Evolutionary conservation across 2,329 filamentous ascomycete species (phyloP).

Genomic region (Zasmidium cellare): DNA sequence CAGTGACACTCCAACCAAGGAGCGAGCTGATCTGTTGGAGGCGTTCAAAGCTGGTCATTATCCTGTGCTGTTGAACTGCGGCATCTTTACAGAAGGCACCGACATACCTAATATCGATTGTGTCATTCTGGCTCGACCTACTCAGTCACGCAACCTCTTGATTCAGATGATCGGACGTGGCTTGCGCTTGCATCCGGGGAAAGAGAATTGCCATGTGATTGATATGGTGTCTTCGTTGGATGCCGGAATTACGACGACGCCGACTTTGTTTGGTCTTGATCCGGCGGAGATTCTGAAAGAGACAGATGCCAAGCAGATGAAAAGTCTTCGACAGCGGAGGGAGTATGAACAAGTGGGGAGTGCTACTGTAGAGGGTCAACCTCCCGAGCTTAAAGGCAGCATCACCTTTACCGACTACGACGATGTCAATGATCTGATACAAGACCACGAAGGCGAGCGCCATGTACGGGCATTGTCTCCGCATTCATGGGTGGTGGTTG

Average conservation of each 20-base stretch:
- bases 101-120: slow-evolving; percentile 98
- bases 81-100: slow-evolving; percentile 94
- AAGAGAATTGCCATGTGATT: slow-evolving; percentile 89
- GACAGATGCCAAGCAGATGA: slow-evolving; percentile 64
- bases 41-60: slow-evolving; percentile 76
- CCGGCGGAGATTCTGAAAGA: slow-evolving; percentile 72
- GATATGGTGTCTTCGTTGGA: slow-evolving; percentile 89
- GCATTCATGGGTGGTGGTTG: slow-evolving; percentile 80
- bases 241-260: slow-evolving; percentile 83
- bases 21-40: slow-evolving; percentile 69
- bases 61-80: slow-evolving; percentile 89
- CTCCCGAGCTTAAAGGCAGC: slow-evolving; percentile 38
- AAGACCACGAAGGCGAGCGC: slow-evolving; percentile 74
- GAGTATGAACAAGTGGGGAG: slow-evolving; percentile 44
- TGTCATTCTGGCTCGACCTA: slow-evolving; percentile 82
- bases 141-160: slow-evolving; percentile 86
- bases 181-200: slow-evolving; percentile 77
- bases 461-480: slow-evolving; percentile 76
- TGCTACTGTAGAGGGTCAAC: slow-evolving; percentile 1
- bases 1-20: slow-evolving; percentile 69
- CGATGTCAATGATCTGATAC: slow-evolving; percentile 85
- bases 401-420: slow-evolving; percentile 88
- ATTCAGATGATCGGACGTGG: slow-evolving; percentile 98
- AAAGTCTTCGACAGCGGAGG: slow-evolving; percentile 50
- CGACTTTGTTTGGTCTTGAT: slow-evolving; percentile 90